These are phyloP conservation scores for Hyphopichia burtonii DNA, from an alignment of 1,139 yeast species.

Conservation along the genomic window DNA sequence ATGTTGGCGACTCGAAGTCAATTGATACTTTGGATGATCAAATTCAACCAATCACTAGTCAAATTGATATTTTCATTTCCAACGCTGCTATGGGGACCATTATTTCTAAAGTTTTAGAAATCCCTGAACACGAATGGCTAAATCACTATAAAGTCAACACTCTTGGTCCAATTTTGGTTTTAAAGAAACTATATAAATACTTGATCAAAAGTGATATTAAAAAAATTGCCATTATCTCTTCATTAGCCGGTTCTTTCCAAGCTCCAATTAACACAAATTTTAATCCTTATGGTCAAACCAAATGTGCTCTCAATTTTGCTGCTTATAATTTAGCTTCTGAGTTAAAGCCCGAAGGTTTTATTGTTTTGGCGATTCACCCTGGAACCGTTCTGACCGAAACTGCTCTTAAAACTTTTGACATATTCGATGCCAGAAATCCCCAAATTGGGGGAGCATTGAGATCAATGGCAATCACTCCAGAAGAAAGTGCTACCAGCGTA, in stretches of 20 bases:
- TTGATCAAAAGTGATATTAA: conserved; percentile 17
- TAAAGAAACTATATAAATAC: conserved; percentile 24
- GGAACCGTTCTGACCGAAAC: conserved; percentile 31
- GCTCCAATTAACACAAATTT: conserved; percentile 7
- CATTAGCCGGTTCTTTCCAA: conserved; percentile 20
- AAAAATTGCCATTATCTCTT: conserved; percentile 24
- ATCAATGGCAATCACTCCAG: conserved; percentile 7
- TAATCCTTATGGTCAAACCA: conserved; percentile 27
- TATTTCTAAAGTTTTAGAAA: conserved; percentile 4
- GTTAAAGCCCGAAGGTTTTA: conserved; percentile 18
- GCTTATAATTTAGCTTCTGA: conserved; percentile 20
- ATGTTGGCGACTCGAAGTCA: conserved; percentile 7
- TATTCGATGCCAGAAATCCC: not conserved
- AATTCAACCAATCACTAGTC: conserved; percentile 9
- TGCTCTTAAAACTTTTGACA: conserved; percentile 6
- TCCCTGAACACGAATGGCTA: conserved; percentile 13
- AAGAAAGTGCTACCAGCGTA: conserved; percentile 7
- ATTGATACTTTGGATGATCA: conserved; percentile 14
- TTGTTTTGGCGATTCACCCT: conserved; percentile 26
- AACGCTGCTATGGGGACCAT: conserved; percentile 15
- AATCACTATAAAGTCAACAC: conserved; percentile 23
- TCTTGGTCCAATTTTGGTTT: conserved; percentile 28
- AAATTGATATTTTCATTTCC: conserved; percentile 16
- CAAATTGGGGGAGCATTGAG: not conserved
- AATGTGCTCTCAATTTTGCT: conserved; percentile 26